Evolutionary conservation across 2,329 filamentous ascomycete genomes (phyloP), one percentile per base, ranked within the genome.

Genomic region (Pleomassaria siparia): DNA sequence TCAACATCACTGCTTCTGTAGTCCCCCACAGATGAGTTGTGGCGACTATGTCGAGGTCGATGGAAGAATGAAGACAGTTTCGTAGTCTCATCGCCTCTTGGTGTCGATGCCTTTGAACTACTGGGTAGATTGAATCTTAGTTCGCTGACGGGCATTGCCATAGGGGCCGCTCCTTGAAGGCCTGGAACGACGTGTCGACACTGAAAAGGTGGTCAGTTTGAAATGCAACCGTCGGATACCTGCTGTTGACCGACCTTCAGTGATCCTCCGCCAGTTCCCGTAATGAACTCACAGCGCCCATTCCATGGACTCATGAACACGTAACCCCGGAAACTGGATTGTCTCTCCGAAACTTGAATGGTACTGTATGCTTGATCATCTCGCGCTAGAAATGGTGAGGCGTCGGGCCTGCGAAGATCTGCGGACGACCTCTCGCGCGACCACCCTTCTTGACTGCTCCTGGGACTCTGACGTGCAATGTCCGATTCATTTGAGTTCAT

Each of bases 221-320:
- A 21, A 20, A 11, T 11, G 22, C 12, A 21, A 12, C 26, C 8
- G 5, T 4, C 28, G 13, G 3, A 28, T 12, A 6, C 35, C 6
- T 3, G 20, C 4, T 26, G 7, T 25, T 10, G 12, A 29, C 47
- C 37, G 44, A 69, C 70, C 59, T 84, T 84, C 12, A 95, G 72
- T 46, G 82, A 86, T 43, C 87, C 85, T 2, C 92, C 91, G 35
- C 82, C 86, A 46, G 84, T 79, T 29, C 88, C 87, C 0, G 91
- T 94, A 13, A 82, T 78, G 70, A 97, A 97, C 51, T 91, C 88
- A 72, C 92, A 97, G 33, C 81, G 81, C 13, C 89, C 88, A 51
- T 89, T 85, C 92, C 92, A 97, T 0, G 91, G 91, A 33, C 88
- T 94, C 16, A 77, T 74, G 65, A 96, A 96, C 1, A 84, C 81